Percentiles rank a stretch among this genome's conserved stretches.
These are phyloP conservation scores for Theobroma cacao DNA, from an alignment of 345 rosid species.

Conservation along the genomic window DNA sequence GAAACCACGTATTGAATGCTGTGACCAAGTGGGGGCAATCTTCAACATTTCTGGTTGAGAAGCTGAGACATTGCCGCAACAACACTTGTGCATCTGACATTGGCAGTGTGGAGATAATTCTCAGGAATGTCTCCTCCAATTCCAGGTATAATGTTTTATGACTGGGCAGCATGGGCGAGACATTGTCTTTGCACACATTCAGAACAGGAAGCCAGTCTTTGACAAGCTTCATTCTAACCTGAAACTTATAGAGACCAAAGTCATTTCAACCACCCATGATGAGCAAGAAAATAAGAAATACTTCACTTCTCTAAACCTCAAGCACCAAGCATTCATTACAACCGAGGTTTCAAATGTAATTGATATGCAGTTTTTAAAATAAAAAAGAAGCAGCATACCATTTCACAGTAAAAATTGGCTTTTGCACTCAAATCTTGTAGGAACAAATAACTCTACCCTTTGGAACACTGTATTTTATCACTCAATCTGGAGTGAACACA, in stretches of 20 bases:
- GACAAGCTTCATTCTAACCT: constrained; percentile 68
- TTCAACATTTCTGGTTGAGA: constrained; percentile 57
- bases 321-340: not conserved
- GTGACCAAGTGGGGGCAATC: constrained; percentile 63
- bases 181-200: constrained; percentile 51
- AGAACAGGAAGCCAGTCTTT: constrained; percentile 77
- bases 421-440: not conserved
- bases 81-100: constrained; percentile 52
- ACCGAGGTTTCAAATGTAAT: not conserved
- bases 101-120: constrained; percentile 65
- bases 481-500: not conserved
- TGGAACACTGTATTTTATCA: not conserved
- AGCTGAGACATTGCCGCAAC: constrained; percentile 61
- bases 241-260: constrained; percentile 6
- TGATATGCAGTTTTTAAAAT: not conserved
- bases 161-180: constrained; percentile 40
- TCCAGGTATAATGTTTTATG: constrained; percentile 47
- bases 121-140: constrained; percentile 63
- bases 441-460: not conserved
- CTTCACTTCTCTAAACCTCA: not conserved
- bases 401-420: not conserved
- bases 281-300: not conserved
- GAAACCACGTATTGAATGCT: constrained; percentile 75
- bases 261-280: not conserved
- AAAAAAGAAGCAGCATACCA: not conserved